Base-by-base conservation (phyloP, 495 filamentous ascomycete genomes). In the Penicillium macrosclerotiorum region DNA sequence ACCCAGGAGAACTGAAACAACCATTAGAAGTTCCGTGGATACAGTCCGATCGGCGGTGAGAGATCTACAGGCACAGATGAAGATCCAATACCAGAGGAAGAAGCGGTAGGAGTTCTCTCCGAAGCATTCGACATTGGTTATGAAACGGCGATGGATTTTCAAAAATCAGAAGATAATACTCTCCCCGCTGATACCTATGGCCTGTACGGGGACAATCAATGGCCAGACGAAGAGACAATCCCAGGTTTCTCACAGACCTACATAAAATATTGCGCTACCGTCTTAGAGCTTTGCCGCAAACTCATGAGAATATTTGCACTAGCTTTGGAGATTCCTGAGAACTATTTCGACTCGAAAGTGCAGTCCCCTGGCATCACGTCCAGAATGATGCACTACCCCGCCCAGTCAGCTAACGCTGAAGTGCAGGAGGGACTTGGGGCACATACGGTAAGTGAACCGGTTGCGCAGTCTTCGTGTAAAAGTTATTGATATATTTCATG, bases 221-320 rank as follows among this genome's bases (percentile, higher is more conserved):
- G 57, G 57, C 62, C 64, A 1, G 37, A 30, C 26, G 45, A 65
- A 4, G 40, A 47, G 9, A 44, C 52, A 8, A 33, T 64, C 9
- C 42, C 52, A 2, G 55, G 48, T 5, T 62, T 62, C 30, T 26
- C 41, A 0, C n/a, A 45, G 5, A 52, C 37, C 0, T 63, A 61
- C 14, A 41, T 55, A 3, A 13, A 37, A 16, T 71, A 73, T 42
- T 69, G 59, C 31, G 45, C 27, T 8, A 42, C 59, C 30, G 53
- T 58, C 9, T 52, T 69, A 1, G 51, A 59, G 33, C 53, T 68
- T 4, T 53, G 61, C 12, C 62, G 68, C 11, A 48, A 60, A 14
- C 37, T 76, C 23, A 64, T 72, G 42, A 57, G 52, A 3, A 60
- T 76, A 17, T 75, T 78, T 50, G 75, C 76, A 0, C 59, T 79